These are phyloP conservation scores for Mycocentrospora acerina DNA, from an alignment of 2,329 filamentous ascomycete genomes.

Conservation along the genomic window DNA sequence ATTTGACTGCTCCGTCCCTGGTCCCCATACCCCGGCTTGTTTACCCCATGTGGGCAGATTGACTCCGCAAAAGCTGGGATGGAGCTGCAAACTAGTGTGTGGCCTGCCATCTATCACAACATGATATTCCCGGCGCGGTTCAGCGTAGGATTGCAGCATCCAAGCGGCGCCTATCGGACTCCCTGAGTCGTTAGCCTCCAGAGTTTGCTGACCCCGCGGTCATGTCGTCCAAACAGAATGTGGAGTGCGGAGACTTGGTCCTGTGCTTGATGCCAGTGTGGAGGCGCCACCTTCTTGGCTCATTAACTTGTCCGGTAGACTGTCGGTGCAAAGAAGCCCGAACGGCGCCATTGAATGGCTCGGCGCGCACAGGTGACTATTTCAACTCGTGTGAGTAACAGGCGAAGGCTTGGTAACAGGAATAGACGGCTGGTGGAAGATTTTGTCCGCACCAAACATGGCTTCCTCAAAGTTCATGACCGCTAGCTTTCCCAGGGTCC, in stretches of 20 bases:
- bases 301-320: slow-evolving; percentile 11
- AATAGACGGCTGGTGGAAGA: slow-evolving; percentile 25
- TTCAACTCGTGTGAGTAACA: slow-evolving; percentile 20
- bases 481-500: slow-evolving; percentile 5
- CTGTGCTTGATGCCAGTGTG: slow-evolving; percentile 22
- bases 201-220: slow-evolving; percentile 9
- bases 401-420: slow-evolving; percentile 15
- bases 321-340: slow-evolving; percentile 24
- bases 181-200: slow-evolving; percentile 15
- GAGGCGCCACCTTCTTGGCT: slow-evolving; percentile 26
- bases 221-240: slow-evolving; percentile 18
- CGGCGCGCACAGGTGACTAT: slow-evolving; percentile 17
- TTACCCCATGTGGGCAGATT: slow-evolving; percentile 22
- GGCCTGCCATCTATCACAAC: slow-evolving; percentile 7
- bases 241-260: slow-evolving; percentile 16
- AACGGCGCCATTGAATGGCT: slow-evolving; percentile 13
- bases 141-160: slow-evolving; percentile 7
- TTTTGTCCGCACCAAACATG: slow-evolving; percentile 12
- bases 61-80: slow-evolving; percentile 21
- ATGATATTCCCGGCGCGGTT: slow-evolving; percentile 7
- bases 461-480: slow-evolving; percentile 1
- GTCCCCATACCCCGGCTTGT: slow-evolving; percentile 19
- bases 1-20: slow-evolving; percentile 17
- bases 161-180: neutral
- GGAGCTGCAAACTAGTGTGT: slow-evolving; percentile 14